Base-by-base conservation (phyloP, 148 eudicot species). In the Rhododendron mucronatum region DNA sequence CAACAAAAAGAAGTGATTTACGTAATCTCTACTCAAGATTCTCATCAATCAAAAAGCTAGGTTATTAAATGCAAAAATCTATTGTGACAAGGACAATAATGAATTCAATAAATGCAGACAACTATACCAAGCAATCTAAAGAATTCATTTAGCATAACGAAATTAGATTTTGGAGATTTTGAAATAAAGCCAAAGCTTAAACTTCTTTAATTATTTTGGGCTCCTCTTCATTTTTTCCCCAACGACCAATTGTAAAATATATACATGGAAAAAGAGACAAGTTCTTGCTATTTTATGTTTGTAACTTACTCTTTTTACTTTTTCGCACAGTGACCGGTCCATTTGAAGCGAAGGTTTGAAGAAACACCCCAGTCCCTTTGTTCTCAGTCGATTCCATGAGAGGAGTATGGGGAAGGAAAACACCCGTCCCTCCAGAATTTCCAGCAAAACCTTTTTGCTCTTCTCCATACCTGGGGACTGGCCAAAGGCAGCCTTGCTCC, bases 301-400 rank as follows among this genome's bases (percentile, higher is more conserved):
- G 12, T 69, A 53, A 71, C 84, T 69, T 86, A 86, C 87, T 37
- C 51, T 15, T 81, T 81, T 53, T 67, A 41, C 30, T 51, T 50
- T 50, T 65, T 65, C 20, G 55, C 2, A 35, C 33, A 18, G 28
- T 61, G 53, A 41, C 16, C 51, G 7, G n/a, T 37, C 71, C 50
- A 74, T 73, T 77, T 86, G 55, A 23, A n/a, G 65, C 28, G 14
- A 12, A 51, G 33, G 55, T 20, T 35, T 82, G 87, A 81, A 69
- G 61, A 53, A 33, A 86, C 82, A 86, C 84, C 73, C 87, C 81
- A 4, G 87, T 86, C 51, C 80, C 84, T 81, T 57, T 86, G 73
- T 21, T 18, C 6, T 26, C 45, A 8, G 37, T 44, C 5, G 9
- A 9, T 53, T 73, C 48, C 39, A 3, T 20, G 39, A 5, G 47